Conservation (phyloP, 208 protist genomes). For the Acanthamoeba castellanii region DNA sequence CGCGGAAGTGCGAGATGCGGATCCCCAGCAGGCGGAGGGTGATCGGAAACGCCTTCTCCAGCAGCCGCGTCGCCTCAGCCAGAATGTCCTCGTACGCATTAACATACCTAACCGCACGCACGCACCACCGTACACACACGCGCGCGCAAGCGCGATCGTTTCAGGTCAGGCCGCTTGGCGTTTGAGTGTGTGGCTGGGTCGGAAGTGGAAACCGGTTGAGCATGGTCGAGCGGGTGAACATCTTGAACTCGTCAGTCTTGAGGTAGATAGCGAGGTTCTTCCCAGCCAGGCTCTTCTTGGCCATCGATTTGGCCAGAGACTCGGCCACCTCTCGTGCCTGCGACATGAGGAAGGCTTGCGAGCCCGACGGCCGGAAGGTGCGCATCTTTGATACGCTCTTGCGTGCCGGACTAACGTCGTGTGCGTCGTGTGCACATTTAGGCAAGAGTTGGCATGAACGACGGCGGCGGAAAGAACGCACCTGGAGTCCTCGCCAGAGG, state of each 20-base stretch:
- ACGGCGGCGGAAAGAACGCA: neutral
- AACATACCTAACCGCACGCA: neutral
- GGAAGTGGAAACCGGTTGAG: neutral
- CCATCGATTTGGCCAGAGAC: slow-evolving; percentile 20
- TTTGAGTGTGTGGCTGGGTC: too few species aligned
- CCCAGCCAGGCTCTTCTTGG: slow-evolving; percentile 4
- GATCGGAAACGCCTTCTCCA: slow-evolving; percentile 37
- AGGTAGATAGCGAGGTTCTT: slow-evolving; percentile 51
- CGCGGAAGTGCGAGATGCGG: slow-evolving; percentile 38
- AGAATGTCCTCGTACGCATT: slow-evolving; percentile 25
- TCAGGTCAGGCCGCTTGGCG: too few species aligned
- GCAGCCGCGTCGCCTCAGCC: neutral
- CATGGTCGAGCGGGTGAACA: slow-evolving; percentile 52
- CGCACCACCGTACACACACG: too few species aligned
- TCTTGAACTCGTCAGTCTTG: slow-evolving; percentile 57
- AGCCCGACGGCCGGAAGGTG: slow-evolving; percentile 22
- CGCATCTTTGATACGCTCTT: slow-evolving; percentile 71
- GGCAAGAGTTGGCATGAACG: neutral
- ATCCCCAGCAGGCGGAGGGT: slow-evolving; percentile 57
- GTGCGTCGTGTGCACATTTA: neutral
- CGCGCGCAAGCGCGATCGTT: too few species aligned
- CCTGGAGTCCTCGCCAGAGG: slow-evolving; percentile 3
- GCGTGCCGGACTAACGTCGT: neutral
- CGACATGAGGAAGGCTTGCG: slow-evolving; percentile 1
- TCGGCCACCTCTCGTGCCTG: slow-evolving; percentile 50